Conservation (phyloP, 108 stramenopile genomes). For the Hondaea fermentalgiana region DNA sequence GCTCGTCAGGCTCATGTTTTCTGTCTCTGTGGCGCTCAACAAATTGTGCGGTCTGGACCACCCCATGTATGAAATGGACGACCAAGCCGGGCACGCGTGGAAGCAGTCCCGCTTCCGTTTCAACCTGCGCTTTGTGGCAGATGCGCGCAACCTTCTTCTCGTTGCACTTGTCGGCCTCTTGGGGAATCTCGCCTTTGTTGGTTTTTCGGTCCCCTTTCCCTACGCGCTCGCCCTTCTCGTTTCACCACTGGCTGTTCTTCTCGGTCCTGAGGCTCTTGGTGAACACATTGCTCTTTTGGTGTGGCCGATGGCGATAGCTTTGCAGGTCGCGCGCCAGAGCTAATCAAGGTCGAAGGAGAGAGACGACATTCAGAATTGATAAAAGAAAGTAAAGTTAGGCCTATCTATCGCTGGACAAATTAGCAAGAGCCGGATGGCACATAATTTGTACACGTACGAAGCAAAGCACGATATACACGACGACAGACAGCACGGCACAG, state of each 20-base stretch:
- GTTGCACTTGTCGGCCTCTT: not conserved
- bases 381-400: no score
- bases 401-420: no score
- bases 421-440: no score
- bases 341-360: no score
- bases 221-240: not conserved
- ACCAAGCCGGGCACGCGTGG: not conserved
- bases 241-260: not conserved
- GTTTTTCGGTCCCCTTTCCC: not conserved
- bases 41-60: not conserved
- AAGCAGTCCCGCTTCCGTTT: not conserved
- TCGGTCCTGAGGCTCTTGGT: not conserved
- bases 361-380: no score
- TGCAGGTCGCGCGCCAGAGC: not conserved
- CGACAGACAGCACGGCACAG: no score
- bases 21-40: not conserved
- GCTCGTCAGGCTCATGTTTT: not conserved
- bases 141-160: not conserved
- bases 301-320: not conserved
- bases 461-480: no score
- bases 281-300: not conserved
- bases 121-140: not conserved
- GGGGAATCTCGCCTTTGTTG: not conserved
- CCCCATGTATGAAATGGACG: not conserved
- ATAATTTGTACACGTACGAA: no score